Base-by-base conservation (phyloP, 768 basidiomycete genomes). In the Mycena pura region DNA sequence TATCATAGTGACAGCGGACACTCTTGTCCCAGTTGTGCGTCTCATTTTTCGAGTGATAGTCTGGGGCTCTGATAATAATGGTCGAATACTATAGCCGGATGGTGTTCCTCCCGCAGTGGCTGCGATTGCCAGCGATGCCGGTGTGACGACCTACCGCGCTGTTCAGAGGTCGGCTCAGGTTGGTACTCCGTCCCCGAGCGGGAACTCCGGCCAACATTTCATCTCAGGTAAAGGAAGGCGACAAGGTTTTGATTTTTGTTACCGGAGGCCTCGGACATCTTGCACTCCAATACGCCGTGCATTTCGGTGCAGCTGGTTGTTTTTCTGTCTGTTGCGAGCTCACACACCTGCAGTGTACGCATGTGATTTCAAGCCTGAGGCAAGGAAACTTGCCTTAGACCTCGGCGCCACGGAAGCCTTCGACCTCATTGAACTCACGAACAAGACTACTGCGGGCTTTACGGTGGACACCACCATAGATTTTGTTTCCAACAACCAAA, bases 331-430 rank as follows among this genome's bases (percentile, higher is more conserved):
- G 5, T 22, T 14, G 13, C n/a, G 8, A 17, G 43, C 27, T 32
- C 15, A 19, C n/a, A 2, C 39, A n/a, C 19, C 13, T 48, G 2
- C 54, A 29, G 69, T 70, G 3, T 70, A 61, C 39, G 69, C 66
- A 7, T 48, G 53, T 27, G 69, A 70, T 57, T 51, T 59, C 39
- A 60, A 60, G 39, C 63, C 63, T 8, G 59, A 39, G 8, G 65
- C 68, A 22, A 65, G 68, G 13, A 36, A 59, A 29, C 62, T 70
- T 11, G 68, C 69, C 3, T 15, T 63, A 4, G 34, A 62, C 14
- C 55, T 65, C n/a, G 69, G 69, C 27, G 69, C 69, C 8, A 51
- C 28, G 31, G 54, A 55, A 10, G 69, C 64, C 0, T 68, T 65
- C 56, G 39, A 60, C 36, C 61, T 56, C 8, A 40, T 41, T 5